Evolutionary conservation across 495 filamentous ascomycete genomes (phyloP), one percentile per base, ranked within the genome.

Genomic region (Penicillium subrubescens): DNA sequence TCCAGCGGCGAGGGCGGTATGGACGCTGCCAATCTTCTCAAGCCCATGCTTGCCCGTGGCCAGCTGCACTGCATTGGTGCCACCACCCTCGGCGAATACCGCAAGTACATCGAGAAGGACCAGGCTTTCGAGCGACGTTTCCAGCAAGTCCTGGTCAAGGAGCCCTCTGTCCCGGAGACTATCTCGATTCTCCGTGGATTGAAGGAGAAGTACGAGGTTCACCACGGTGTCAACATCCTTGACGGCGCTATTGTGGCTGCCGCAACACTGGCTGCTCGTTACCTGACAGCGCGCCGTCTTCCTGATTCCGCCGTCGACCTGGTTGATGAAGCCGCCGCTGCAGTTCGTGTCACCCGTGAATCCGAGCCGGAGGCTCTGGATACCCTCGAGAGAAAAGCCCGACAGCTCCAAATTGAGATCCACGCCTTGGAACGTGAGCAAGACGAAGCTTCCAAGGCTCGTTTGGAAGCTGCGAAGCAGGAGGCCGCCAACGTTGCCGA

Each of bases 61-160:
- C 94, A 98, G 74, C 83, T 99, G 57, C 95, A 99, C 82, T 99
- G 95, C 71, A 97, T 98, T 64, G 95, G 95, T 74, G 95, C 95
- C 2, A 99, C 95, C 0, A 99, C 95, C 2, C 82, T 99, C 55
- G 86, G 87, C 62, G 95, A 99, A 76, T 99, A 98, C 79, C 88
- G 95, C 68, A 99, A 99, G 78, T 97, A 99, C 77, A 97, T 99
- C 62, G 96, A 99, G 76, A 99, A 99, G 77, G 95, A 99, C 68
- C 90, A 91, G 50, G 95, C 95, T 52, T 98, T 99, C 73, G 95
- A 98, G 75, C 93, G 96, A 71, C 91, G 95, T 73, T 99, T 99
- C 83, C 95, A 99, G 76, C 95, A 98, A 75, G 94, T 99, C 34
- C 77, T 98, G 35, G 93, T 97, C 71, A 96, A 96, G 73, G 95